Evolutionary conservation across 805 yeast species (phyloP).

Genomic region (Saccharomycopsis babjevae): DNA sequence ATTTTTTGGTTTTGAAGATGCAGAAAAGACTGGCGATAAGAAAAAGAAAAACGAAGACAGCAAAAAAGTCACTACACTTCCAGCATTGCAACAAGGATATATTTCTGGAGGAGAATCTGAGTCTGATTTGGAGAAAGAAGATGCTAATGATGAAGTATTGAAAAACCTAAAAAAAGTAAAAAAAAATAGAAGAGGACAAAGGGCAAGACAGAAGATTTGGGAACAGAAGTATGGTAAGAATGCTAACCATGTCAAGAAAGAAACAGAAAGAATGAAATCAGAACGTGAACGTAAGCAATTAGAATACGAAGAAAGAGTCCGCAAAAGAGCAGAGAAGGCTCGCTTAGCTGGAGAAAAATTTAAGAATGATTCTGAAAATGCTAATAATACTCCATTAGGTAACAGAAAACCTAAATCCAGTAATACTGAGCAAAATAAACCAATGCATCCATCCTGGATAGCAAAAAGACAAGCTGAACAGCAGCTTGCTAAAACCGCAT

Average conservation of each 20-base stretch:
- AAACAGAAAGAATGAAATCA: constrained; percentile 41
- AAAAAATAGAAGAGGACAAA: constrained; percentile 91
- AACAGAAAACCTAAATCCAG: constrained; percentile 20
- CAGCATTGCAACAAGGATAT: constrained; percentile 71
- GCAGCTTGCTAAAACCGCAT: constrained; percentile 51
- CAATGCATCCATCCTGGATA: constrained; percentile 92
- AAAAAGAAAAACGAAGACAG: constrained; percentile 22
- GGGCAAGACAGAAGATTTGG: constrained; percentile 96
- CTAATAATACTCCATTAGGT: constrained; percentile 32
- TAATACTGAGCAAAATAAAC: neutral
- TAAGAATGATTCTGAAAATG: constrained; percentile 24
- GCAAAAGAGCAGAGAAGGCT: constrained; percentile 51
- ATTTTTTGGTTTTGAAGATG: constrained; percentile 27
- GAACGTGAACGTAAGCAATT: constrained; percentile 49
- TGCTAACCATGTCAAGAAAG: constrained; percentile 77
- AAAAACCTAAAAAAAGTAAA: constrained; percentile 42
- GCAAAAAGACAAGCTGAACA: constrained; percentile 75
- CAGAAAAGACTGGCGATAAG: constrained; percentile 19
- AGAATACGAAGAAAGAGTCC: constrained; percentile 65
- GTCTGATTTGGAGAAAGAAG: constrained; percentile 38
- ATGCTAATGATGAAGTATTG: constrained; percentile 37
- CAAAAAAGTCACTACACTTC: constrained; percentile 35
- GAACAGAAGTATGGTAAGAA: constrained; percentile 73
- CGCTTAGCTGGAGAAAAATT: constrained; percentile 19
- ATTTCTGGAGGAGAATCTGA: constrained; percentile 71